phyloP scores from a whole-genome alignment of 2,329 filamentous ascomycete species.

The Pseudocercospora musae region DNA sequence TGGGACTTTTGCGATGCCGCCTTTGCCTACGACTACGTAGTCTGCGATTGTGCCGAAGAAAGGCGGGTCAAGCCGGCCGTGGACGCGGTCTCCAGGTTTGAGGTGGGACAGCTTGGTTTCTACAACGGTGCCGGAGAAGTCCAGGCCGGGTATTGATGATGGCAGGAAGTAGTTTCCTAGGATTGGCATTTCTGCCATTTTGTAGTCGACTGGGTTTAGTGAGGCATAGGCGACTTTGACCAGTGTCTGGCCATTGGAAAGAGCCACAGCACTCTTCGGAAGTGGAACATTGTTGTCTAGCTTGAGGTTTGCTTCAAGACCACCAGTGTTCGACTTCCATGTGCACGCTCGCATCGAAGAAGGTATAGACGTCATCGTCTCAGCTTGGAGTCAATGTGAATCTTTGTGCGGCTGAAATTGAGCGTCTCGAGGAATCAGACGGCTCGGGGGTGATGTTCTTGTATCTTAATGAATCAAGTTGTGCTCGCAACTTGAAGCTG shows the following conservation, averaged over 20 bases:
- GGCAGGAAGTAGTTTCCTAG: slow-evolving; percentile 37
- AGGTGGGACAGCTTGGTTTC: slow-evolving; percentile 31
- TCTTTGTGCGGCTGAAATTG: background rate
- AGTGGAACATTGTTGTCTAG: slow-evolving; percentile 30
- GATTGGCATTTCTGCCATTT: slow-evolving; percentile 44
- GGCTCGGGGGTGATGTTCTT: background rate
- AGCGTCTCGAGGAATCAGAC: background rate
- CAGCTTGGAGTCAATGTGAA: background rate
- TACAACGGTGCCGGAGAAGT: slow-evolving; percentile 52
- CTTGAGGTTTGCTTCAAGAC: slow-evolving; percentile 36
- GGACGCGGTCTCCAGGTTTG: slow-evolving; percentile 40
- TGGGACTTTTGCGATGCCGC: slow-evolving; percentile 31
- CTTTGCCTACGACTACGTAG: slow-evolving; percentile 32
- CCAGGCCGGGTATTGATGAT: slow-evolving; percentile 49
- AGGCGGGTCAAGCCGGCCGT: slow-evolving; percentile 36
- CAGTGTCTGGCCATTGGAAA: slow-evolving; percentile 38
- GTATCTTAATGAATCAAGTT: background rate
- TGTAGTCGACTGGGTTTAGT: slow-evolving; percentile 53
- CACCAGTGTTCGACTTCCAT: slow-evolving; percentile 28
- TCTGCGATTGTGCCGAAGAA: slow-evolving; percentile 39
- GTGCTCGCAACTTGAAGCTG: background rate
- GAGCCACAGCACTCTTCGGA: slow-evolving; percentile 19
- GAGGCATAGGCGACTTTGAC: slow-evolving; percentile 45
- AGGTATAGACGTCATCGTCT: background rate
- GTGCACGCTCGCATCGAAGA: slow-evolving; percentile 30